These are phyloP conservation scores for Magnaporthales sp. DNA, from an alignment of 2,329 filamentous ascomycete genomes.

Conservation along the genomic window DNA sequence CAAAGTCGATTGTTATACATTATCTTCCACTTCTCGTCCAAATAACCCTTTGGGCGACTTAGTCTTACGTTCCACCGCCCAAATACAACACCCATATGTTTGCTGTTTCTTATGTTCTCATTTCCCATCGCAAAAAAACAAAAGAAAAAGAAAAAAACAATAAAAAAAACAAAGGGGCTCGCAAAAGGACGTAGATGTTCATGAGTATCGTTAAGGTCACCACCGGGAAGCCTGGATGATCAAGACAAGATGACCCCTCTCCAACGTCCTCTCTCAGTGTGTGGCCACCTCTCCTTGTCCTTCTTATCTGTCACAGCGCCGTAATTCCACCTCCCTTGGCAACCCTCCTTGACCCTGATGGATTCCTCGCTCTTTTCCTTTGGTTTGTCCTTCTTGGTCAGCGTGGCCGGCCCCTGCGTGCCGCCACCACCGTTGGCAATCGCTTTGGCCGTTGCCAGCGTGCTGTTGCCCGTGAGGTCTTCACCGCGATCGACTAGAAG, in stretches of 20 bases:
- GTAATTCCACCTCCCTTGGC: conserved; percentile 25
- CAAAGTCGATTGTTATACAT: not conserved
- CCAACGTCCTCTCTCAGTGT: conserved; percentile 25
- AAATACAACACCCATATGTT: not conserved
- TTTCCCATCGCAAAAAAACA: not conserved
- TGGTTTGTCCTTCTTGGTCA: conserved; percentile 1
- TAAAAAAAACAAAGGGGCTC: not conserved
- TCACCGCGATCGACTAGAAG: conserved; percentile 40
- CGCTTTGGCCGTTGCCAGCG: conserved; percentile 9
- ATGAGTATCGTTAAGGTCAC: not conserved
- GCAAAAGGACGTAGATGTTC: not conserved
- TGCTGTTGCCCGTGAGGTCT: conserved; percentile 16
- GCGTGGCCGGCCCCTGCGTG: not conserved
- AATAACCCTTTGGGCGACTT: not conserved
- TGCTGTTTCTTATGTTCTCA: not conserved
- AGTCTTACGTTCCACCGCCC: not conserved
- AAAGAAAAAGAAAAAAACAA: not conserved
- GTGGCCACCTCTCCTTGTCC: conserved; percentile 24
- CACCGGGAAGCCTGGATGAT: not conserved
- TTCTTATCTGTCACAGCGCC: conserved; percentile 20
- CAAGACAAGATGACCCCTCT: conserved; percentile 17
- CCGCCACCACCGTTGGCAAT: conserved; percentile 10
- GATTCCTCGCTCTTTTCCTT: conserved; percentile 8
- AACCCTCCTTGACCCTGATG: conserved; percentile 16
- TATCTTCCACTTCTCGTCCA: not conserved